These are phyloP conservation scores for Plicaturopsis crispa DNA, from an alignment of 768 basidiomycete species.

Conservation along the genomic window DNA sequence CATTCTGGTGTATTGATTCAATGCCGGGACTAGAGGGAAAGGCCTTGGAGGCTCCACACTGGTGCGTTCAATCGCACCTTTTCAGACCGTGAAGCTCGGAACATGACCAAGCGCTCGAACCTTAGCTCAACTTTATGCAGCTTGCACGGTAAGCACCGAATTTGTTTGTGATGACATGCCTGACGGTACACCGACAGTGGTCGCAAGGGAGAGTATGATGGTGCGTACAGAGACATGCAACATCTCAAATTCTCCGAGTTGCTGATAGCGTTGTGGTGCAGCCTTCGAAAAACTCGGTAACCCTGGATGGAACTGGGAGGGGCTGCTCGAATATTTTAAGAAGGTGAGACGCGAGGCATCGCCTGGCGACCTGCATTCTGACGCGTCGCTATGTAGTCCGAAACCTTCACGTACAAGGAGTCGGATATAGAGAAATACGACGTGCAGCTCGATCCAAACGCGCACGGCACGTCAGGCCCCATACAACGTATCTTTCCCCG, in stretches of 20 bases:
- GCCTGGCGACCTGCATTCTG: no score
- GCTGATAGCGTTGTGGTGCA: slow-evolving; percentile 9
- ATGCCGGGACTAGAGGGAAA: slow-evolving; percentile 13
- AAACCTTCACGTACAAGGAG: no score
- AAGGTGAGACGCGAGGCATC: slow-evolving; percentile 7
- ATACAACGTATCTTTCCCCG: slow-evolving; percentile 9
- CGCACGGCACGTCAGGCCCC: slow-evolving; percentile 11
- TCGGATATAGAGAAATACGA: no score
- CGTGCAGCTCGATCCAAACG: slow-evolving; percentile 2
- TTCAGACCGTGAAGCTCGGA: slow-evolving; percentile 2
- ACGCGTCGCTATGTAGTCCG: no score
- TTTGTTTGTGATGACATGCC: no score
- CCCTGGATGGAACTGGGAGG: slow-evolving; percentile 14
- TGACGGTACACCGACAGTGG: slow-evolving; percentile 10
- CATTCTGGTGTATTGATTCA: no score
- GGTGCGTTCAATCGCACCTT: no score
- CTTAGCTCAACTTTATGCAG: slow-evolving; percentile 13
- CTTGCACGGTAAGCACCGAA: slow-evolving; percentile 7
- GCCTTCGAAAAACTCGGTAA: slow-evolving; percentile 13
- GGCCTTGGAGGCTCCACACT: slow-evolving; percentile 15
- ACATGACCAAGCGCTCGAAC: no score
- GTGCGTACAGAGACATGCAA: no score
- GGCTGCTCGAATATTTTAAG: slow-evolving; percentile 10
- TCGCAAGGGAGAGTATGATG: slow-evolving; percentile 12
- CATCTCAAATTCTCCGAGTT: background rate